Base-by-base conservation (phyloP, 768 basidiomycete species). In the Asterophora lycoperdoides region DNA sequence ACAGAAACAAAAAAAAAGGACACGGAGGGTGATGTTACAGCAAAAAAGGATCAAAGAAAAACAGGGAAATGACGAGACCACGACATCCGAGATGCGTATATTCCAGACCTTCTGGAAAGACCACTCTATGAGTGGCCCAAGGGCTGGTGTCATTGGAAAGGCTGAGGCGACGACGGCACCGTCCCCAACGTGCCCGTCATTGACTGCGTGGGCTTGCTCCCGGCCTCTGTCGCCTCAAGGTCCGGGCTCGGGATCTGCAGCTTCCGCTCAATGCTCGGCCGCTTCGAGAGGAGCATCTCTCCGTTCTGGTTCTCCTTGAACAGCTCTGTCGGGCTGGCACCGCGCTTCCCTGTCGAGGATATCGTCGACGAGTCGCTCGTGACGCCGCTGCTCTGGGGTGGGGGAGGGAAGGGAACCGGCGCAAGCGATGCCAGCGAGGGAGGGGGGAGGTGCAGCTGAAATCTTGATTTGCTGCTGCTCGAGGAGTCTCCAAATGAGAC, bases 271-370 rank as follows among this genome's bases (percentile, higher is more conserved):
- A 83, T 68, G 53, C 83, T 89, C 29, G 84, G 84, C 33, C 84
- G 75, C 64, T 88, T 89, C 23, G 78, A 74, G 48, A 79, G 68
- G 46, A 76, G 68, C 44, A 75, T 62, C 29, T 77, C 78, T 3
- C 83, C 84, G 35, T 70, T 72, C 56, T 69, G 76, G 47, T 79
- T 79, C 65, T 86, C 79, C 61, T 77, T 82, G 47, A 70, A 64
- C 45, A 85, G 66, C 65, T 88, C 86, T 9, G 84, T 84, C 34
- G 87, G 86, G 56, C 85, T 87, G 28, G 83, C 80, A 2, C 76
- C 76, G 17, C 87, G 77, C 64, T 89, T 89, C 39, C 78, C 76
- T 41, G 71, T 75, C 3, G 70, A 67, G 28, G 69, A 69, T 9
- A n/a, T n/a, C n/a, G 70, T 64, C 18, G 66, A 62, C 2, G 52